Evolutionary conservation across 805 yeast species (phyloP).

Genomic region (Cephaloascus fragrans): DNA sequence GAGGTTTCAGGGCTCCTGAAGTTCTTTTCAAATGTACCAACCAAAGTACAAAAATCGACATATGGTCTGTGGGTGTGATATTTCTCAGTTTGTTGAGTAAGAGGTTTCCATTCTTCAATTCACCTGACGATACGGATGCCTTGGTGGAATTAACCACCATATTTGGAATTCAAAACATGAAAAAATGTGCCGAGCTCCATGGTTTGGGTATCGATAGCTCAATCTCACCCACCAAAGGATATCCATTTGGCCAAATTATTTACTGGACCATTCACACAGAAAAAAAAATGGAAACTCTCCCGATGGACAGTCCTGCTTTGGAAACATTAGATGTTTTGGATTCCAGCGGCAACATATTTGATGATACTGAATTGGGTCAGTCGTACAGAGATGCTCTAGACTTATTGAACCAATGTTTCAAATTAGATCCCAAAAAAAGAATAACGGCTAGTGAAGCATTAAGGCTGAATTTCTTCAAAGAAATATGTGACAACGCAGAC

Average conservation of each 20-base stretch:
- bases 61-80: conserved; percentile 91
- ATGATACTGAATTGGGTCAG: conserved; percentile 16
- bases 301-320: conserved; percentile 61
- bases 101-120: conserved; percentile 88
- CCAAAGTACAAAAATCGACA: conserved; percentile 74
- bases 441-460: conserved; percentile 49
- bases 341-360: conserved; percentile 24
- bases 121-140: conserved; percentile 91
- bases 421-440: conserved; percentile 47
- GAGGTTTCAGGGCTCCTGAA: conserved; percentile 94
- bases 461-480: conserved; percentile 49
- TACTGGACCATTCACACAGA: conserved; percentile 34
- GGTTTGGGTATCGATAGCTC: conserved; percentile 78
- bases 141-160: conserved; percentile 72
- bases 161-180: conserved; percentile 68
- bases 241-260: conserved; percentile 29
- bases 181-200: conserved; percentile 72
- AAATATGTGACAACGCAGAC: conserved; percentile 18
- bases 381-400: conserved; percentile 40
- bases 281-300: conserved; percentile 48
- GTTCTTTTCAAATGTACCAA: conserved; percentile 79
- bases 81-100: conserved; percentile 67
- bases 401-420: conserved; percentile 46
- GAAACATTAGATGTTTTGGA: conserved; percentile 49
- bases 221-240: conserved; percentile 34